Conservation (phyloP, 2,329 filamentous ascomycete species). For the Fusarium pilosicola region DNA sequence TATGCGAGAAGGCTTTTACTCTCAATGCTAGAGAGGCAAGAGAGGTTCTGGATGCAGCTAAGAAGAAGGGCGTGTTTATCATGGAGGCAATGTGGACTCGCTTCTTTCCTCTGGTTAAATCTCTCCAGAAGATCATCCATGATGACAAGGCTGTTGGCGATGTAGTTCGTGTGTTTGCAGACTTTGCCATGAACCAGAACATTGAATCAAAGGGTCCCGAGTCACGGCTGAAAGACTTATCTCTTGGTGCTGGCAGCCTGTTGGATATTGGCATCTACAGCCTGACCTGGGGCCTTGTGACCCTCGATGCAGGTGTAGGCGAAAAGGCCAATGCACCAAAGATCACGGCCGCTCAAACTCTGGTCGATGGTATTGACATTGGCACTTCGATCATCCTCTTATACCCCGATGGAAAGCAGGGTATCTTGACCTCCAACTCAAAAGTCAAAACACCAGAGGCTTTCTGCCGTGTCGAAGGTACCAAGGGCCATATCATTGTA, state of each 20-base stretch:
- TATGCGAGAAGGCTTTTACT: constrained; percentile 59
- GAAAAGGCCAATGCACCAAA: constrained; percentile 45
- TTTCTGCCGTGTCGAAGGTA: constrained; percentile 56
- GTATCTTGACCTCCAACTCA: constrained; percentile 54
- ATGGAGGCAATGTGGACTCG: constrained; percentile 60
- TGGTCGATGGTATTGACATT: constrained; percentile 49
- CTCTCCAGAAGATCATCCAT: constrained; percentile 50
- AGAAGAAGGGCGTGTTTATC: constrained; percentile 53
- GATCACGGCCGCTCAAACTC: constrained; percentile 51
- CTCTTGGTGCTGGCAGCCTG: constrained; percentile 54
- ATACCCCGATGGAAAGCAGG: constrained; percentile 53
- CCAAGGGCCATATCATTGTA: constrained; percentile 50
- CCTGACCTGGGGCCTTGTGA: constrained; percentile 53
- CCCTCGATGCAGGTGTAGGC: constrained; percentile 46
- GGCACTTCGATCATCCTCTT: constrained; percentile 52
- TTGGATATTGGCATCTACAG: constrained; percentile 58
- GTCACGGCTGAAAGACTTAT: constrained; percentile 50
- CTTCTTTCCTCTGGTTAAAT: constrained; percentile 52
- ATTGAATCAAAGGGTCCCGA: constrained; percentile 45
- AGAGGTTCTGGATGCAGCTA: constrained; percentile 53
- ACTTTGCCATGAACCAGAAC: constrained; percentile 53
- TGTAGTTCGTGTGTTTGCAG: constrained; percentile 51
- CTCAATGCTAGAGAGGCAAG: constrained; percentile 53
- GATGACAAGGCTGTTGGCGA: constrained; percentile 53
- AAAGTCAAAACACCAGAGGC: constrained; percentile 35